Conservation (phyloP, 2,329 filamentous ascomycete species). For the Acarospora socialis region DNA sequence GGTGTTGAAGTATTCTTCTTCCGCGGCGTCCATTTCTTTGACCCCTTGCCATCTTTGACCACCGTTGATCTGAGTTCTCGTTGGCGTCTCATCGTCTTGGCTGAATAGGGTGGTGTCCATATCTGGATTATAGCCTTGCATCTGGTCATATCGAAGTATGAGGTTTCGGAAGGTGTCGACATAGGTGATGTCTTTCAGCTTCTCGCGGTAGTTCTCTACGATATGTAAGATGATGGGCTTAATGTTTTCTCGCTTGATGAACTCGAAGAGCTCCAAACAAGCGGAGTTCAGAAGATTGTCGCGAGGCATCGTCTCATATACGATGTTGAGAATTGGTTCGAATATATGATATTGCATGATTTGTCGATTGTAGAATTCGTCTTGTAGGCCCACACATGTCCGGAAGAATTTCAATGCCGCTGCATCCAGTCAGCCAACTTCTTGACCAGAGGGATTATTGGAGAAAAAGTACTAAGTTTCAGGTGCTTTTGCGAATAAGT, state of each 20-base stretch:
- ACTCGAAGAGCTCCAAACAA: conserved; percentile 86
- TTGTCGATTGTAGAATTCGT: conserved; percentile 81
- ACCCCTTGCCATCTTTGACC: conserved; percentile 53
- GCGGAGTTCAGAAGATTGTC: conserved; percentile 92
- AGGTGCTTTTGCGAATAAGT: conserved; percentile 78
- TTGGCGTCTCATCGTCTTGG: conserved; percentile 48
- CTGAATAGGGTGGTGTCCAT: conserved; percentile 53
- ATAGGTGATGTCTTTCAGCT: conserved; percentile 60
- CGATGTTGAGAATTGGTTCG: conserved; percentile 69
- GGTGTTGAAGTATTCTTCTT: conserved; percentile 89
- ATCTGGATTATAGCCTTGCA: conserved; percentile 50
- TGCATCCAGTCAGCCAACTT: background rate
- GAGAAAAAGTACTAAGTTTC: conserved; percentile 55
- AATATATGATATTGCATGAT: conserved; percentile 70
- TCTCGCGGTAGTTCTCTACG: conserved; percentile 70
- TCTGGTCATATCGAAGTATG: conserved; percentile 64
- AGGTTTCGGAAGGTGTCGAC: conserved; percentile 72
- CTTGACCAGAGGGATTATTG: background rate
- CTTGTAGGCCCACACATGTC: conserved; percentile 67
- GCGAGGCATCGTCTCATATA: conserved; percentile 72
- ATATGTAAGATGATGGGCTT: conserved; percentile 73
- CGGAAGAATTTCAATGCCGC: conserved; percentile 90
- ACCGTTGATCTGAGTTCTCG: conserved; percentile 37
- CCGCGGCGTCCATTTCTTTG: conserved; percentile 69
- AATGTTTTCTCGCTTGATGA: conserved; percentile 66